Conservation (phyloP, 2,329 filamentous ascomycete genomes). For the Ophiosphaerella korrae region DNA sequence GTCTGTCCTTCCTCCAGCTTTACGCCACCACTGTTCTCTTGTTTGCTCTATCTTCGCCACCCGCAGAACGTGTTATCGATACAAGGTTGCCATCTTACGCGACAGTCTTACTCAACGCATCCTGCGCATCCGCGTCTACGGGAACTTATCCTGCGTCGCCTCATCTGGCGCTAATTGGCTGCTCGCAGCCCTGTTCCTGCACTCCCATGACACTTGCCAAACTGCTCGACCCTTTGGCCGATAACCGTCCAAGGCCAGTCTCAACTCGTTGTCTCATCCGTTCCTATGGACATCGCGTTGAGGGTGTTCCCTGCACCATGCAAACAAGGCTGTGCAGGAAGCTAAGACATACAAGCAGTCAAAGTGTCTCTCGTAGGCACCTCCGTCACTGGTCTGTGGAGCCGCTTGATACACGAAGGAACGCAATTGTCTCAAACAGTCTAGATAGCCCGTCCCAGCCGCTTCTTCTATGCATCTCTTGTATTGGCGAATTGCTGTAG, state of each 20-base stretch:
- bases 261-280: slow-evolving; percentile 4
- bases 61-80: background rate
- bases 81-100: slow-evolving; percentile 16
- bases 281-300: slow-evolving; percentile 7
- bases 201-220: slow-evolving; percentile 1
- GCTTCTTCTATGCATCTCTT: background rate
- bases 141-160: slow-evolving; percentile 9
- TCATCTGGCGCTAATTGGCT: slow-evolving; percentile 10
- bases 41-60: too few relatives aligned
- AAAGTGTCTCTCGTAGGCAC: background rate
- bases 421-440: background rate
- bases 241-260: slow-evolving; percentile 14
- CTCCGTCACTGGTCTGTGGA: slow-evolving; percentile 7
- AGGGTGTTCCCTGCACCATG: too few relatives aligned
- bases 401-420: slow-evolving; percentile 17
- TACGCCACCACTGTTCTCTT: too few relatives aligned
- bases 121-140: slow-evolving; percentile 10
- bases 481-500: background rate
- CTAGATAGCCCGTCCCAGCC: background rate
- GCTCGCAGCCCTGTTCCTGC: slow-evolving; percentile 8
- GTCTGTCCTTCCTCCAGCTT: too few relatives aligned
- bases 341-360: background rate
- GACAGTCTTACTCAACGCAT: slow-evolving; percentile 12
- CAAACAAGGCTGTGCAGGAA: too few relatives aligned
- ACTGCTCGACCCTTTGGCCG: slow-evolving; percentile 2